phyloP scores from a whole-genome alignment of 805 yeast genomes.

The Millerozyma acaciae region DNA sequence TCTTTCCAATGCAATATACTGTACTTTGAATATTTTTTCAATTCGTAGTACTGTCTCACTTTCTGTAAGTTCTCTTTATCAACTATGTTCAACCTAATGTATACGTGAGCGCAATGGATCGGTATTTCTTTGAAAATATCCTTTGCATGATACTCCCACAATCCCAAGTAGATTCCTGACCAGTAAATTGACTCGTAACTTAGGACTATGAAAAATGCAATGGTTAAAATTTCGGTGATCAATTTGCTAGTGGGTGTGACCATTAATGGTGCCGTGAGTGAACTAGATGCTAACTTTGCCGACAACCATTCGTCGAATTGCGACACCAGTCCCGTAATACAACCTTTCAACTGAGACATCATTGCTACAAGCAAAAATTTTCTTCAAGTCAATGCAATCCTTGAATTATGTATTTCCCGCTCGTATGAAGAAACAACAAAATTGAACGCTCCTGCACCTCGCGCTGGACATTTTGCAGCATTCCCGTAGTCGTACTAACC shows the following conservation, averaged over 20 bases:
- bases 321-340: no score
- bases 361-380: no score
- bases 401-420: no score
- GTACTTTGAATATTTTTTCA: constrained; percentile 23
- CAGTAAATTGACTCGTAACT: constrained; percentile 41
- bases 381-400: no score
- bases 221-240: constrained; percentile 26
- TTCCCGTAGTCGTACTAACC: no score
- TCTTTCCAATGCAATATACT: constrained; percentile 22
- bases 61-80: constrained; percentile 12
- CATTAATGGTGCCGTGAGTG: constrained; percentile 23
- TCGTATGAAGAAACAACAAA: no score
- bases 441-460: no score
- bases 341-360: no score
- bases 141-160: constrained; percentile 51
- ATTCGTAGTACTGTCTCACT: constrained; percentile 25
- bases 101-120: constrained; percentile 74
- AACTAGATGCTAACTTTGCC: constrained; percentile 7
- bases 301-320: not conserved
- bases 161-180: constrained; percentile 37
- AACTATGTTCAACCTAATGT: constrained; percentile 47
- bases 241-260: constrained; percentile 21
- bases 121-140: constrained; percentile 70
- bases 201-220: constrained; percentile 20
- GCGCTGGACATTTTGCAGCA: no score